Percentiles rank a stretch among this genome's conserved stretches.
These are phyloP conservation scores for Chlorella ohadii DNA, from an alignment of 139 green algal genomes.

Conservation along the genomic window DNA sequence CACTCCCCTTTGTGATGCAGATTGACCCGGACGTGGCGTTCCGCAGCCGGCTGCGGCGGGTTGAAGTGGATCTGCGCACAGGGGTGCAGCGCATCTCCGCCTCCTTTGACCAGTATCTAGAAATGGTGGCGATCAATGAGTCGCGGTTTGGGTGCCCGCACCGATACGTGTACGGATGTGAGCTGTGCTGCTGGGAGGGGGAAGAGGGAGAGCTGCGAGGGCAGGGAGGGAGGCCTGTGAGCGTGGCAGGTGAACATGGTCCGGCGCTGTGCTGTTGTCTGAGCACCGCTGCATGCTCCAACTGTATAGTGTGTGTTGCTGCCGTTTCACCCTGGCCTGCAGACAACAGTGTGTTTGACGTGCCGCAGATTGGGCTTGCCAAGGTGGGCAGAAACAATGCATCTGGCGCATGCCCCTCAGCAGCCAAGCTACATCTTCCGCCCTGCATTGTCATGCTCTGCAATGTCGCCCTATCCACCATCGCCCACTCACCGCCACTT, in stretches of 20 bases:
- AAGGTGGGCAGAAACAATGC: neutral
- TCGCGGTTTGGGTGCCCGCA: slow-evolving; percentile 30
- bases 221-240: too few species aligned
- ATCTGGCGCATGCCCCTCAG: too few species aligned
- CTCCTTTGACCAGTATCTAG: slow-evolving; percentile 51
- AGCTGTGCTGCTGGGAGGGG: neutral
- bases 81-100: slow-evolving; percentile 16
- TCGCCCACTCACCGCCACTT: neutral
- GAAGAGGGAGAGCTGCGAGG: too few species aligned
- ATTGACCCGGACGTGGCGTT: slow-evolving; percentile 55
- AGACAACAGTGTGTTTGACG: slow-evolving; percentile 30
- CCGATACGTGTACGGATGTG: slow-evolving; percentile 51
- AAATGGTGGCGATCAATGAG: slow-evolving; percentile 61
- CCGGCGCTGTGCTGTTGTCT: too few species aligned
- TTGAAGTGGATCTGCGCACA: slow-evolving; percentile 50
- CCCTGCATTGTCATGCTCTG: neutral
- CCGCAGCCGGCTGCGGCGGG: slow-evolving; percentile 52
- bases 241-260: too few species aligned
- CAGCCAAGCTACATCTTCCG: too few species aligned
- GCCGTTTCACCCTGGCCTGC: too few species aligned
- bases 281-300: too few species aligned
- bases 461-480: neutral
- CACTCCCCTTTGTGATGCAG: neutral
- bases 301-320: too few species aligned
- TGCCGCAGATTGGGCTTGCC: slow-evolving; percentile 28